Evolutionary conservation across 768 basidiomycete species (phyloP).

Genomic region (Lactifluus echinatus): DNA sequence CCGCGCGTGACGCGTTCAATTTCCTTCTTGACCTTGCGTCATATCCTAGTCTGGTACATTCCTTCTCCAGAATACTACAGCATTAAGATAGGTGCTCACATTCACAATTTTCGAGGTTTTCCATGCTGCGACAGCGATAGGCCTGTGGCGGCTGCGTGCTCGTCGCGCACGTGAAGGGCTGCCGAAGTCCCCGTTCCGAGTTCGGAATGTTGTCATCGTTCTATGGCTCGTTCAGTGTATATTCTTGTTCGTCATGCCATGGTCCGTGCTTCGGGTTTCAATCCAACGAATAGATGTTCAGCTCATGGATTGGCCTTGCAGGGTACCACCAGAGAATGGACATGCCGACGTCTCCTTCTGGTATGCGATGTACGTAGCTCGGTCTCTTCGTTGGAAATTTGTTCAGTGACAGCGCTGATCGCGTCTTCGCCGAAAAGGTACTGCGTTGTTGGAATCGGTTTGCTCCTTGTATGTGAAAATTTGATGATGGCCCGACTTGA

Average conservation of each 20-base stretch:
- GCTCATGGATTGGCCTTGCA: conserved; percentile 3
- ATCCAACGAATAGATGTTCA: not conserved
- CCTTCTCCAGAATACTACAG: conserved; percentile 6
- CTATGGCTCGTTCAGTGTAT: conserved; percentile 21
- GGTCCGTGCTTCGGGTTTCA: conserved; percentile 18
- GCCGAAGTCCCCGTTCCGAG: conserved; percentile 20
- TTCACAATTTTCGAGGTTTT: conserved; percentile 26
- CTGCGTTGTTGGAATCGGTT: conserved; percentile 25
- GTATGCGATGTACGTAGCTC: conserved; percentile 23
- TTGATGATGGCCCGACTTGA: no score
- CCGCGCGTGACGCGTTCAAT: conserved; percentile 30
- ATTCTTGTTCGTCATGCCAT: conserved; percentile 31
- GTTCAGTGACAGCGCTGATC: not conserved
- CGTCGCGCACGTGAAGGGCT: conserved; percentile 24
- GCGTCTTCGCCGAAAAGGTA: conserved; percentile 19
- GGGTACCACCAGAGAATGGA: conserved; percentile 25
- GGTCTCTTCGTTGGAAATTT: not conserved
- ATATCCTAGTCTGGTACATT: conserved; percentile 30
- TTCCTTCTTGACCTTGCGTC: conserved; percentile 35
- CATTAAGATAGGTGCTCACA: not conserved
- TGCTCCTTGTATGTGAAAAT: conserved; percentile 23
- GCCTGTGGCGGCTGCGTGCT: conserved; percentile 27
- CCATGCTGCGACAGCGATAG: conserved; percentile 24
- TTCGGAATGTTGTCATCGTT: conserved; percentile 21
- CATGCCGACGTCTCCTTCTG: conserved; percentile 28